These are phyloP conservation scores for Microbotryum lychnidis-dioicae DNA, from an alignment of 1,284 basidiomycete genomes.

Conservation along the genomic window DNA sequence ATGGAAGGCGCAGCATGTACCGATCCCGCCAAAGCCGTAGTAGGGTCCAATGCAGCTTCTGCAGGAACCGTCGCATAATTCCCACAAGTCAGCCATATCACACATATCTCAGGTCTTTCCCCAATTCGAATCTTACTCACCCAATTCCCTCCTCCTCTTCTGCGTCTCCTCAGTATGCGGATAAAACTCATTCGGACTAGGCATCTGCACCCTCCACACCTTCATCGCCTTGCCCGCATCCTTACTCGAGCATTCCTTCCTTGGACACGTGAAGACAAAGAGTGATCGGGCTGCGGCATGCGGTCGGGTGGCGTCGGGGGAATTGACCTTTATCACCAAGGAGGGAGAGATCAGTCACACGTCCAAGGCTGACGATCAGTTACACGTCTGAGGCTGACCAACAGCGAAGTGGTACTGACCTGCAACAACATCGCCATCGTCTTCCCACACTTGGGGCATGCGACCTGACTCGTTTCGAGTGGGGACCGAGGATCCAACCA, in stretches of 20 bases:
- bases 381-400: neutral
- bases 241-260: slow-evolving; percentile 2
- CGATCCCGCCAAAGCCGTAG: neutral
- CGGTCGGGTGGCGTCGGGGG: slow-evolving; percentile 24
- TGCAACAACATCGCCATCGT: slow-evolving; percentile 23
- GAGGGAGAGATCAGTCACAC: neutral
- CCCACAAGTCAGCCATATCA: too few relatives aligned
- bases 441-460: slow-evolving; percentile 12
- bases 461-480: slow-evolving; percentile 5
- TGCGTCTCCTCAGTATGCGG: slow-evolving; percentile 22
- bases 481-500: slow-evolving; percentile 26
- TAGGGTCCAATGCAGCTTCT: slow-evolving; percentile 6
- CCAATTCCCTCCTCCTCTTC: slow-evolving; percentile 1
- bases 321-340: slow-evolving; percentile 16
- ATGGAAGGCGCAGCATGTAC: neutral
- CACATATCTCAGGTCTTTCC: neutral
- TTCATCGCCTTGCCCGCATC: neutral
- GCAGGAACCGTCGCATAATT: neutral
- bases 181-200: slow-evolving; percentile 26
- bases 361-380: neutral
- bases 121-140: neutral
- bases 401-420: slow-evolving; percentile 3
- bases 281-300: slow-evolving; percentile 23
- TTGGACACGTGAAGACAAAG: slow-evolving; percentile 24
- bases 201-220: slow-evolving; percentile 25